phyloP scores from a whole-genome alignment of 2,329 filamentous ascomycete species.

The Microdochium paspali region DNA sequence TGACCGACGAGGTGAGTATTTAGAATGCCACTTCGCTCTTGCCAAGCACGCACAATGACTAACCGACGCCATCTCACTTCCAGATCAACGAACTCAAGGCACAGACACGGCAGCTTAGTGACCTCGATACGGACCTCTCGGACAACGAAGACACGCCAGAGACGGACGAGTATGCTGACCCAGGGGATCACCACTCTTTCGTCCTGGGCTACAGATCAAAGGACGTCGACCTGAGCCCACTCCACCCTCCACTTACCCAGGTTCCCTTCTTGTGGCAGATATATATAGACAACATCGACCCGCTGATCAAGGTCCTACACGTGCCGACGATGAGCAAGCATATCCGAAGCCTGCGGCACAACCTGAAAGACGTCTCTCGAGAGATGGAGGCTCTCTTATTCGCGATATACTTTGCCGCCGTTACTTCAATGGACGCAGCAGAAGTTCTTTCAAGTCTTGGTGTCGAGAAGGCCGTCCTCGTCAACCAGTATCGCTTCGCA shows the following conservation, averaged over 20 bases:
- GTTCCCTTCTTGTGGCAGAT: slow-evolving; percentile 60
- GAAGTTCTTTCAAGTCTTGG: slow-evolving; percentile 29
- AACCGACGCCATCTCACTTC: neutral
- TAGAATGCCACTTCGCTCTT: neutral
- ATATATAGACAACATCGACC: slow-evolving; percentile 66
- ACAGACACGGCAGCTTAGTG: slow-evolving; percentile 37
- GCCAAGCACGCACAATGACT: neutral
- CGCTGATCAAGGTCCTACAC: slow-evolving; percentile 62
- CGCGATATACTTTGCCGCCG: slow-evolving; percentile 48
- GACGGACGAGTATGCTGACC: neutral
- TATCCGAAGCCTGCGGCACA: slow-evolving; percentile 50
- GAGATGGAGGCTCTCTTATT: slow-evolving; percentile 55
- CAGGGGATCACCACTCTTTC: slow-evolving; percentile 57
- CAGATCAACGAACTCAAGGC: slow-evolving; percentile 29
- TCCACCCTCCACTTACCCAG: slow-evolving; percentile 58
- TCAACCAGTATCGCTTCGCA: slow-evolving; percentile 40
- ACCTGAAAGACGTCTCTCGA: slow-evolving; percentile 46
- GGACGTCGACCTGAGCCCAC: slow-evolving; percentile 53
- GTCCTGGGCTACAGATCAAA: slow-evolving; percentile 64
- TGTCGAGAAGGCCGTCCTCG: slow-evolving; percentile 32
- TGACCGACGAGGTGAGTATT: slow-evolving; percentile 58
- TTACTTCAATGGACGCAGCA: slow-evolving; percentile 22
- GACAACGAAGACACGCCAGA: slow-evolving; percentile 3
- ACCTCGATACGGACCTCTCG: slow-evolving; percentile 48
- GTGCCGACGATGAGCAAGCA: slow-evolving; percentile 54